Base-by-base conservation (phyloP, 352 stramenopile genomes). In the Globisporangium parvum region DNA sequence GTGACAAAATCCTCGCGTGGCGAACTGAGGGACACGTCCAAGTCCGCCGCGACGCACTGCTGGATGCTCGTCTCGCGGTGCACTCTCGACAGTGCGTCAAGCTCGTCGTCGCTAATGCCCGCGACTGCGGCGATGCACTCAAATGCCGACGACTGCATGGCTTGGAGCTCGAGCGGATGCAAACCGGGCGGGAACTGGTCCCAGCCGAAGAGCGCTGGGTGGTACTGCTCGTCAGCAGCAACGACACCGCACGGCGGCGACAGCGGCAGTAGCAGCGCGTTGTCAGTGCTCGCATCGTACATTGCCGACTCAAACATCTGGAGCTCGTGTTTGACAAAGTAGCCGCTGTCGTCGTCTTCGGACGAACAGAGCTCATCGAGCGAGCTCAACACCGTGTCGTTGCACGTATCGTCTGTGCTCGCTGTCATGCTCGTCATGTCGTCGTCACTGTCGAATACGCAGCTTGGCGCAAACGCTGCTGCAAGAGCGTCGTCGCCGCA, bases 291-390 rank as follows among this genome's bases (percentile, higher is more conserved):
- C 31, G 31, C 31, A 12, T 11, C 10, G 24, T 48, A 48, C 24
- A 47, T 33, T 11, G 31, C 10, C 6, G 23, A 15, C 21, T 62
- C 47, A 18, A 62, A 20, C 17, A 53, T 21, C 3, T 20, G 21
- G 4, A 62, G 20, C 40, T 62, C 56, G 23, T 26, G 9, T 31
- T 55, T 62, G 17, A 62, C 23, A 2, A 37, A 17, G 26, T 39
- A 59, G 15, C 8, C 33, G 24, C 23, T 23, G 8, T 42, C 41
- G 11, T 52, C 50, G 5, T 42, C 31, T 15, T 24, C 12, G 10
- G 55, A 35, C 23, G 56, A 42, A 23, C 31, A 62, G 11, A 62
- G 40, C 20, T 52, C 56, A 4, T 47, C 56, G 26, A 62, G 23
- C 8, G 56, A 37, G 31, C 31, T 52, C 21, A 35, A 28, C 33